These are phyloP conservation scores for Pichia manshurica DNA, from an alignment of 805 yeast genomes.

Conservation along the genomic window DNA sequence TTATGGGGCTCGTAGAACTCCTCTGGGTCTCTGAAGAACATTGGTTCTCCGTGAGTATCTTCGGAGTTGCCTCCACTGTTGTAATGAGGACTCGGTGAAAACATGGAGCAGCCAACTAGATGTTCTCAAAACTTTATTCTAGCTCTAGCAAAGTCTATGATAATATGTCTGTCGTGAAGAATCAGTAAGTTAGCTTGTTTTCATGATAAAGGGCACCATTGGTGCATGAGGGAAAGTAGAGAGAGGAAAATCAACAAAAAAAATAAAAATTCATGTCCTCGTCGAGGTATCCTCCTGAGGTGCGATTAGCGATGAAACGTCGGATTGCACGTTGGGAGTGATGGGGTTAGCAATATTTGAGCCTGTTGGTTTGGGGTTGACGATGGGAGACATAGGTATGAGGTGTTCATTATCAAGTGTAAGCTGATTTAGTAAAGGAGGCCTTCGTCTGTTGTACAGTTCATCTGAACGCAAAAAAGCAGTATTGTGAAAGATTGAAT, in stretches of 20 bases:
- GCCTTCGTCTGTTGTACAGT: background rate
- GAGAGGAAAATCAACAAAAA: background rate
- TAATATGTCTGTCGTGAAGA: background rate
- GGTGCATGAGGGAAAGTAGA: background rate
- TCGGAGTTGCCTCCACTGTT: background rate
- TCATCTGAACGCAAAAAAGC: conserved; percentile 3
- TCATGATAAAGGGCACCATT: too few relatives aligned
- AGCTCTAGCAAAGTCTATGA: background rate
- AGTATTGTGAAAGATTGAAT: background rate
- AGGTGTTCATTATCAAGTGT: background rate
- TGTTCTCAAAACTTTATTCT: background rate
- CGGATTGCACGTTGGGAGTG: background rate
- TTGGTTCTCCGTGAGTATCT: background rate
- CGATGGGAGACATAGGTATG: conserved; percentile 6
- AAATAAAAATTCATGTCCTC: background rate
- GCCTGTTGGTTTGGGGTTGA: background rate
- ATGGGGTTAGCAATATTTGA: background rate
- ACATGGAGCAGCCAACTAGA: background rate
- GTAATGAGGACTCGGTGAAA: conserved; percentile 6
- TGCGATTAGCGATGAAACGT: background rate
- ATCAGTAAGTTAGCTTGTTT: too few relatives aligned
- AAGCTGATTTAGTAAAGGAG: background rate
- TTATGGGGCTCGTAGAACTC: background rate
- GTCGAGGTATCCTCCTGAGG: background rate
- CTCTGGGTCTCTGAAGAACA: conserved; percentile 1